phyloP scores from a whole-genome alignment of 495 filamentous ascomycete species.

The Aspergillus affinis region DNA sequence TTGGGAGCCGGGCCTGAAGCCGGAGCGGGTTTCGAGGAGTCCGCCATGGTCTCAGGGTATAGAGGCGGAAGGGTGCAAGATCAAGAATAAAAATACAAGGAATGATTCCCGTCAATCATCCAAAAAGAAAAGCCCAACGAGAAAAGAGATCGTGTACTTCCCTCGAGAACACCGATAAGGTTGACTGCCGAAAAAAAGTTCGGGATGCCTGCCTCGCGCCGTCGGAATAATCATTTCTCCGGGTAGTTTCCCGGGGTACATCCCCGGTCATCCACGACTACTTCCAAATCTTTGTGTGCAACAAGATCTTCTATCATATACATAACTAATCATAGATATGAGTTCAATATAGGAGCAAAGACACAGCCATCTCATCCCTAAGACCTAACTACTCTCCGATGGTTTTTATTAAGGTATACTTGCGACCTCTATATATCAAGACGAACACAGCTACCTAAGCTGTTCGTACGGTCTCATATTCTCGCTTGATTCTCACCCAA shows the following conservation, averaged over 20 bases:
- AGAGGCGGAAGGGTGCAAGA: not conserved
- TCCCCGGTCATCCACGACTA: not conserved
- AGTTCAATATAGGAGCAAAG: too few species aligned
- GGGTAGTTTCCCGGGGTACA: not conserved
- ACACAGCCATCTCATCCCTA: too few species aligned
- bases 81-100: not conserved
- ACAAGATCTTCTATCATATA: too few species aligned
- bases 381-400: too few species aligned
- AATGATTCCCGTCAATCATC: not conserved
- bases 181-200: slow-evolving; percentile 10
- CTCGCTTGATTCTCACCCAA: too few species aligned
- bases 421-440: too few species aligned
- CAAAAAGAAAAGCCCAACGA: not conserved
- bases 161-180: not conserved
- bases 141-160: not conserved
- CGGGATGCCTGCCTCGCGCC: not conserved
- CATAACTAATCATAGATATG: too few species aligned
- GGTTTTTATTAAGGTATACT: too few species aligned
- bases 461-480: too few species aligned
- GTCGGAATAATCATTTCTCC: slow-evolving; percentile 5
- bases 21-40: slow-evolving; percentile 35
- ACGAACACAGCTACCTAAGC: too few species aligned
- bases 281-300: too few species aligned
- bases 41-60: slow-evolving; percentile 29
- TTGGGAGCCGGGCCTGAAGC: slow-evolving; percentile 40